Conservation (phyloP, 257 asterid genomes). For the Oldenlandia corymbosa region DNA sequence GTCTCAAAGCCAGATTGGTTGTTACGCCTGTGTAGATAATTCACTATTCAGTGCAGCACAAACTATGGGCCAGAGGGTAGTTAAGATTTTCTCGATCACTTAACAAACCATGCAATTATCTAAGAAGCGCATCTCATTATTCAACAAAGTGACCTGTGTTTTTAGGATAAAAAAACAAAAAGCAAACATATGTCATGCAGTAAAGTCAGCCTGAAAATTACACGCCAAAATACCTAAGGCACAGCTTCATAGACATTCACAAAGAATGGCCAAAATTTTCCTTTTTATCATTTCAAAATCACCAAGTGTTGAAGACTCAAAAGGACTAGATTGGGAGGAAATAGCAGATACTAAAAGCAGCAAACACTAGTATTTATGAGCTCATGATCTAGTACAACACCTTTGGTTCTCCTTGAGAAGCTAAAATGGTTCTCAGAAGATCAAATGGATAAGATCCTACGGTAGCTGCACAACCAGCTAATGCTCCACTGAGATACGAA, state of each 20-base stretch:
- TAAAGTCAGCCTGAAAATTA: not conserved
- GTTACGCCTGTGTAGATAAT: no score
- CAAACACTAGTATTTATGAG: not conserved
- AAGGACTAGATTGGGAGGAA: not conserved
- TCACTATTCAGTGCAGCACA: not conserved
- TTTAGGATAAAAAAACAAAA: not conserved
- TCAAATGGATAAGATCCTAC: conserved; percentile 96
- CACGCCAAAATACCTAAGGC: not conserved
- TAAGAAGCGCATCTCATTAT: no score
- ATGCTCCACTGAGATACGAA: conserved; percentile 81
- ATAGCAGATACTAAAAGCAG: not conserved
- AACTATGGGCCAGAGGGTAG: not conserved
- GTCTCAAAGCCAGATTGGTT: not conserved
- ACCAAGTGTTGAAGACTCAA: not conserved
- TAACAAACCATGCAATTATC: not conserved
- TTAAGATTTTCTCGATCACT: not conserved
- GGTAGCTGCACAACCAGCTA: conserved; percentile 96
- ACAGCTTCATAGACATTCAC: not conserved
- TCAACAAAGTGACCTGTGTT: not conserved
- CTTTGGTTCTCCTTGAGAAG: conserved; percentile 99
- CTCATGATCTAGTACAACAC: conserved; percentile 29
- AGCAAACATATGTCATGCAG: not conserved
- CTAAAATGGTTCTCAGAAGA: conserved; percentile 87
- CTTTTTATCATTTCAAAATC: not conserved
- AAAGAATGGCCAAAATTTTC: not conserved